Evolutionary conservation across 371 early-diverging fungal species (phyloP).

Genomic region (Mucor plumbeus): DNA sequence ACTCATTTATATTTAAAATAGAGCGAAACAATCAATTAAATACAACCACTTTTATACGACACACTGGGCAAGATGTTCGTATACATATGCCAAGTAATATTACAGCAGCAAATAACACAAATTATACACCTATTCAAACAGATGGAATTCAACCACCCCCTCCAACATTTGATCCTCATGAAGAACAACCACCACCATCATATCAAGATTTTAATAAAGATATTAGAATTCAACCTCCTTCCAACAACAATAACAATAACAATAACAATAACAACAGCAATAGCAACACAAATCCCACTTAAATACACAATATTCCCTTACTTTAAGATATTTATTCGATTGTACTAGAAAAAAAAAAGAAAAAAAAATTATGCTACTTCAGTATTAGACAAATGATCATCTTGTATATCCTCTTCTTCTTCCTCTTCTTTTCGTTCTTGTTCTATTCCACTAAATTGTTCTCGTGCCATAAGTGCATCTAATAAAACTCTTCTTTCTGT

Average conservation of each 20-base stretch:
- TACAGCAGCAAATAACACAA: not conserved
- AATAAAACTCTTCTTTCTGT: conserved; percentile 59
- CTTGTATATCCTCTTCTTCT: conserved; percentile 4
- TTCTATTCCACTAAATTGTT: not conserved
- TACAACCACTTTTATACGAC: not conserved
- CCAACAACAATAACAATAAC: conserved; percentile 12
- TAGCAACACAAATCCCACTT: not conserved
- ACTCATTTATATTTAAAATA: not conserved
- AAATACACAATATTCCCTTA: not conserved
- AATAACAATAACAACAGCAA: conserved; percentile 16
- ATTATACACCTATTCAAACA: not conserved
- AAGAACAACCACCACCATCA: conserved; percentile 31
- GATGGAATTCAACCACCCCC: conserved; percentile 6
- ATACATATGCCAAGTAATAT: conserved; percentile 6
- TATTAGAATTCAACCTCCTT: conserved; percentile 14
- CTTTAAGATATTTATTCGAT: not conserved
- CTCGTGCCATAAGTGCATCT: conserved; percentile 49
- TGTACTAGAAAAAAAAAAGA: not conserved
- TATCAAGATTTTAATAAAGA: conserved; percentile 38
- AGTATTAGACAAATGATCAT: not conserved
- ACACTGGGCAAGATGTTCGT: conserved; percentile 11
- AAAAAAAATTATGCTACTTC: not conserved
- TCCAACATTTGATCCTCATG: conserved; percentile 7
- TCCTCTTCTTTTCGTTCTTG: not conserved
- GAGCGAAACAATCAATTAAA: not conserved